phyloP scores from a whole-genome alignment of 257 asterid genomes.

The Solanum tarapatanum region DNA sequence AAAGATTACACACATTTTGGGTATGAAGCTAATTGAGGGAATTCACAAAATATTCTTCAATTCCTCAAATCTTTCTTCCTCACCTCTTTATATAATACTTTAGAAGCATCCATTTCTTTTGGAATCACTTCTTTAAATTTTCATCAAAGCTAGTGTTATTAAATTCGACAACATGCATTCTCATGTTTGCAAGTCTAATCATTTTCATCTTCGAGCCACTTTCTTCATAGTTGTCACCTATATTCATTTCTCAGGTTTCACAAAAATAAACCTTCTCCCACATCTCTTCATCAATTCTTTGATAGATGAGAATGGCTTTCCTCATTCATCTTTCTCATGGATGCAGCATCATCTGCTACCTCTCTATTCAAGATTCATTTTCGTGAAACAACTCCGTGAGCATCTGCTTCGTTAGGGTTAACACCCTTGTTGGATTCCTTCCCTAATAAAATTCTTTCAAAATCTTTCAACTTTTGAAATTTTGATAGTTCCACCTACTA shows the following conservation, averaged over 20 bases:
- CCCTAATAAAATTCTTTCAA: not conserved
- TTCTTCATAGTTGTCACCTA: not conserved
- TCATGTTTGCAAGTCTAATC: not conserved
- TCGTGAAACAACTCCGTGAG: not conserved
- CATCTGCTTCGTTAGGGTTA: not conserved
- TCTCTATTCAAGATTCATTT: not conserved
- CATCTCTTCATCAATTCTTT: not conserved
- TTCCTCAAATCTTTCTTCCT: not conserved
- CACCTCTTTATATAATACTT: not conserved
- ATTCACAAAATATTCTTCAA: not conserved
- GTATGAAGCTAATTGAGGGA: not conserved
- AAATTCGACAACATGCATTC: not conserved
- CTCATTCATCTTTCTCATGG: not conserved
- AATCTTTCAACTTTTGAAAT: not conserved
- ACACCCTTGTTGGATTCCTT: not conserved
- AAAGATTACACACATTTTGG: not conserved
- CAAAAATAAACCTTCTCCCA: not conserved
- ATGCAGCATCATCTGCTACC: not conserved
- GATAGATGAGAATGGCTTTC: not conserved
- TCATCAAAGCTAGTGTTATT: not conserved
- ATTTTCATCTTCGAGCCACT: not conserved
- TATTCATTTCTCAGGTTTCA: not conserved
- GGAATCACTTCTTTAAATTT: not conserved
- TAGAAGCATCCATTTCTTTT: not conserved
- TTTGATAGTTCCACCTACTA: not conserved